Conservation (phyloP, 495 filamentous ascomycete species). For the Aspergillus nidulans region DNA sequence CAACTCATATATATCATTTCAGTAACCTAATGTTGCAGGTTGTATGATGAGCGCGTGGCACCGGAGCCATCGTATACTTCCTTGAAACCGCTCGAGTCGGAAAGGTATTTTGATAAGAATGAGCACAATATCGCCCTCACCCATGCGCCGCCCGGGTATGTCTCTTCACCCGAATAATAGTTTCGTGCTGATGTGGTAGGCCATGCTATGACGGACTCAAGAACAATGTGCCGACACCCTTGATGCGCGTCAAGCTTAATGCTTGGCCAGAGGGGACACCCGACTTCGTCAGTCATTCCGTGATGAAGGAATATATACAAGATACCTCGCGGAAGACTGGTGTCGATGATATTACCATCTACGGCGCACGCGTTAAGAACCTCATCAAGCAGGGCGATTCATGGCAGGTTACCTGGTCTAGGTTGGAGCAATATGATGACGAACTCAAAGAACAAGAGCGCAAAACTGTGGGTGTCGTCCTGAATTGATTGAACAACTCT, state of each 20-base stretch:
- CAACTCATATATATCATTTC: not conserved
- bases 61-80: conserved; percentile 56
- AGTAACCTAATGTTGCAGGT: conserved; percentile 24
- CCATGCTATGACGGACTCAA: conserved; percentile 57
- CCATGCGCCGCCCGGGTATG: conserved; percentile 51
- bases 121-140: conserved; percentile 23
- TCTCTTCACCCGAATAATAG: not conserved
- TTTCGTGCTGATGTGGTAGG: conserved; percentile 22
- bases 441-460: conserved; percentile 22
- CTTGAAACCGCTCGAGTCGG: conserved; percentile 37
- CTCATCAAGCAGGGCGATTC: conserved; percentile 40
- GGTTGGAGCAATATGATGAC: conserved; percentile 21
- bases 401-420: conserved; percentile 48
- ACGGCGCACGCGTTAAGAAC: conserved; percentile 55
- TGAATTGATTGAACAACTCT: not conserved
- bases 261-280: conserved; percentile 56
- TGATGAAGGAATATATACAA: conserved; percentile 57
- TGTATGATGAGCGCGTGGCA: conserved; percentile 55
- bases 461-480: conserved; percentile 13
- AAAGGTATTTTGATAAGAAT: conserved; percentile 20
- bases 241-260: conserved; percentile 56
- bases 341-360: conserved; percentile 46
- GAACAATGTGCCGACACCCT: conserved; percentile 61
- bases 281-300: conserved; percentile 50
- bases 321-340: conserved; percentile 46